Evolutionary conservation across 73 alveolate species (phyloP).

Genomic region (Diophrys appendiculata): DNA sequence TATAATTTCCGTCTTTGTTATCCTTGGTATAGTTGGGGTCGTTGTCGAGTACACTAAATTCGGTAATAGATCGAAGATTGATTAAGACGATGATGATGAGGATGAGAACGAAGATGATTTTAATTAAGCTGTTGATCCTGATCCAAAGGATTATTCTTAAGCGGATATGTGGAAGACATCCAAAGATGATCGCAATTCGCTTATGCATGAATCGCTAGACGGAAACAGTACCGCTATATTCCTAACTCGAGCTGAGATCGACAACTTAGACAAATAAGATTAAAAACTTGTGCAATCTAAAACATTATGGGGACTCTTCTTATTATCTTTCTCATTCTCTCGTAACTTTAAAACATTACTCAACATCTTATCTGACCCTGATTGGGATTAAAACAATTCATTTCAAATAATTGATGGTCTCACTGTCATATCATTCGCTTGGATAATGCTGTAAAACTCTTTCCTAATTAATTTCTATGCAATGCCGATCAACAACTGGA

Average conservation of each 20-base stretch:
- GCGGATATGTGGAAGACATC: too few relatives aligned
- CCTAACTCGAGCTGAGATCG: background rate
- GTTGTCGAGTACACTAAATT: slow-evolving; percentile 25
- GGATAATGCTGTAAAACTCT: background rate
- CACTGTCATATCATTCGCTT: background rate
- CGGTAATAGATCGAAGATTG: slow-evolving; percentile 25
- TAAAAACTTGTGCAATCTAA: slow-evolving; percentile 9
- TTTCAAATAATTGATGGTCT: background rate
- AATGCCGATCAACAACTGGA: background rate
- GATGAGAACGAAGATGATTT: slow-evolving; percentile 6
- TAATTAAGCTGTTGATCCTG: background rate
- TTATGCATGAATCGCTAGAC: background rate
- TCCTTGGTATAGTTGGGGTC: slow-evolving; percentile 16
- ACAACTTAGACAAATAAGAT: background rate
- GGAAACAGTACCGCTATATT: background rate
- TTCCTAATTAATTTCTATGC: background rate
- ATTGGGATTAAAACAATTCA: background rate
- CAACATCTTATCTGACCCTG: background rate
- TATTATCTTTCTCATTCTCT: slow-evolving; percentile 25
- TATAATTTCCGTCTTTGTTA: background rate
- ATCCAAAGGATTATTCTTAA: background rate
- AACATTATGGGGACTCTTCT: slow-evolving; percentile 34
- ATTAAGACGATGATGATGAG: slow-evolving; percentile 12
- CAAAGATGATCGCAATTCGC: background rate
- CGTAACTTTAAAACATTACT: slow-evolving; percentile 21